These are phyloP conservation scores for Sanguinoderma infundibulare DNA, from an alignment of 1,284 basidiomycete genomes.

Conservation along the genomic window DNA sequence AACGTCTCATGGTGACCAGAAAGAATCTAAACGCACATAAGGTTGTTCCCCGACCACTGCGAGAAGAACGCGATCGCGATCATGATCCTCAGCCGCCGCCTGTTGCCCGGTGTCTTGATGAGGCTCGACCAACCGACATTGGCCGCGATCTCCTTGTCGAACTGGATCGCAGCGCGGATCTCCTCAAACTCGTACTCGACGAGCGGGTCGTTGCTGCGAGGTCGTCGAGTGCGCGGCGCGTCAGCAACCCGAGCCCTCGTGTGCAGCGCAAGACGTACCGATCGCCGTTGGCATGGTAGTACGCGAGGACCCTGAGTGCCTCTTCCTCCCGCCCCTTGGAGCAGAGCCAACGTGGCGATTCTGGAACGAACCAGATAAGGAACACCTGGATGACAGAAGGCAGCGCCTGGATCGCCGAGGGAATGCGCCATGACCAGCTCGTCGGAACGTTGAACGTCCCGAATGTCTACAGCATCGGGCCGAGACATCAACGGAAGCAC, in stretches of 20 bases:
- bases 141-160: constrained; percentile 46
- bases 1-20: too few relatives aligned
- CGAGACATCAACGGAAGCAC: constrained; percentile 7
- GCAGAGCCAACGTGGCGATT: constrained; percentile 65
- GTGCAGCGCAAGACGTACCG: constrained; percentile 41
- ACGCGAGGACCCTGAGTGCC: constrained; percentile 52
- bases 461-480: constrained; percentile 46
- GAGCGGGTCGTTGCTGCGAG: constrained; percentile 57
- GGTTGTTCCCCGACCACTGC: constrained; percentile 69
- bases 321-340: constrained; percentile 51
- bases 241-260: neutral
- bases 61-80: constrained; percentile 65
- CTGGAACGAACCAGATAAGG: constrained; percentile 59
- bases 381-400: constrained; percentile 59
- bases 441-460: constrained; percentile 57
- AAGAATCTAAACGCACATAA: constrained; percentile 43
- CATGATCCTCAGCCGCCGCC: constrained; percentile 56
- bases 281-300: constrained; percentile 60
- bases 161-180: constrained; percentile 57
- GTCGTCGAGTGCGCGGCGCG: too few relatives aligned
- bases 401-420: constrained; percentile 63
- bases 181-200: constrained; percentile 66
- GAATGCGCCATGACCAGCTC: constrained; percentile 65
- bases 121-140: constrained; percentile 55
- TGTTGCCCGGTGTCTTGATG: constrained; percentile 56